Evolutionary conservation across 345 rosid genomes (phyloP).

Genomic region (Adansonia digitata): DNA sequence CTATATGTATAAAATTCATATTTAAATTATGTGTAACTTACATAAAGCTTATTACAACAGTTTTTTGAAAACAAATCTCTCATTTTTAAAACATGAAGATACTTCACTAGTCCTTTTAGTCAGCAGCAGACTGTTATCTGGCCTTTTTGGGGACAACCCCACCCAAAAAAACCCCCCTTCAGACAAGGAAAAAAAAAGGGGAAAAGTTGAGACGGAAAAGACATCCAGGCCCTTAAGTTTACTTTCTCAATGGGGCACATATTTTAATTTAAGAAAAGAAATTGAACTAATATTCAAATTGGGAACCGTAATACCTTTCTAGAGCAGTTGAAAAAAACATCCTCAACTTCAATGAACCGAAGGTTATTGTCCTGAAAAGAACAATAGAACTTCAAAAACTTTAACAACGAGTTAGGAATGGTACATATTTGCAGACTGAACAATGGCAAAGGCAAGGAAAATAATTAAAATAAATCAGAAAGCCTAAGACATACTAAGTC

Average conservation of each 20-base stretch:
- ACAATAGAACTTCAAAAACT: constrained; percentile 15
- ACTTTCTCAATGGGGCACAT: not conserved
- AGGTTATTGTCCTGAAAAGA: constrained; percentile 70
- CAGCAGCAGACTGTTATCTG: not conserved
- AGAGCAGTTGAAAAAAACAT: constrained; percentile 95
- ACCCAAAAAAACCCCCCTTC: not conserved
- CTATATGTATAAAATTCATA: not conserved
- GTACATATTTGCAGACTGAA: constrained; percentile 2
- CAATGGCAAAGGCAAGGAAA: not conserved
- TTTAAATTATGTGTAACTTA: no score
- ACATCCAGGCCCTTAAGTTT: no score
- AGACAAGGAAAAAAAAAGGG: no score
- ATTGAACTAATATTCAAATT: not conserved
- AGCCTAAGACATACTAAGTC: constrained; percentile 49
- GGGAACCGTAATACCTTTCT: constrained; percentile 51
- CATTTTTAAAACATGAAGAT: not conserved
- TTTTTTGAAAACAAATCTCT: not conserved
- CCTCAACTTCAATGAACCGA: constrained; percentile 73
- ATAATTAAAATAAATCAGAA: not conserved
- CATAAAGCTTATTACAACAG: not conserved
- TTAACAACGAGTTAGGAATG: constrained; percentile 7
- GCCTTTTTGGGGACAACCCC: not conserved
- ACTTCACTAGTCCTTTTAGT: not conserved
- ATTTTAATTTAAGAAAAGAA: not conserved
- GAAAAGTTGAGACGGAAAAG: no score